These are phyloP conservation scores for Metschnikowia colocasiae DNA, from an alignment of 805 yeast genomes.

Conservation along the genomic window DNA sequence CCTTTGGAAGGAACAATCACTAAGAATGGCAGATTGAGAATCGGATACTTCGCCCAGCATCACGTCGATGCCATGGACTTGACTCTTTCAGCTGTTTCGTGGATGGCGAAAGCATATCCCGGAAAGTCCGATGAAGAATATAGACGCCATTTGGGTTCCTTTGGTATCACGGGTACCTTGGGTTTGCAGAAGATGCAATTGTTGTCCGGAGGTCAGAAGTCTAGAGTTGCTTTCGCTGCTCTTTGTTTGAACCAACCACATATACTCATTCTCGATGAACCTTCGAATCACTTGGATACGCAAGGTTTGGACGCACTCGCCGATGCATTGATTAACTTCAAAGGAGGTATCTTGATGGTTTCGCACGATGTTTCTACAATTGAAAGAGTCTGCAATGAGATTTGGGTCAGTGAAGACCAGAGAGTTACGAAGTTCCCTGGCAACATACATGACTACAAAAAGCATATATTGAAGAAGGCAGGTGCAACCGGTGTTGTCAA, in stretches of 20 bases:
- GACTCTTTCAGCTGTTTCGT: conserved; percentile 77
- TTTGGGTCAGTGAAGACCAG: conserved; percentile 92
- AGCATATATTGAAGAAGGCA: conserved; percentile 75
- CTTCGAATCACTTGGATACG: conserved; percentile 97
- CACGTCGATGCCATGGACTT: conserved; percentile 98
- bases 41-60: conserved; percentile 97
- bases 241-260: conserved; percentile 88
- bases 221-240: conserved; percentile 97
- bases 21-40: conserved; percentile 79
- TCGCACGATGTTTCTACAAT: conserved; percentile 95
- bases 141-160: conserved; percentile 92
- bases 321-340: conserved; percentile 79
- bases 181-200: conserved; percentile 88
- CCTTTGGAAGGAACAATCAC: conserved; percentile 80
- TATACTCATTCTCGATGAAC: conserved; percentile 90
- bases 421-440: conserved; percentile 78
- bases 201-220: conserved; percentile 96
- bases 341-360: conserved; percentile 97
- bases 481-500: conserved; percentile 88
- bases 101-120: conserved; percentile 88
- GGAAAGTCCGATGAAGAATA: conserved; percentile 96
- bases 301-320: conserved; percentile 95
- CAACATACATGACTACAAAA: conserved; percentile 81
- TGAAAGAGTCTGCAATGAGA: conserved; percentile 83
- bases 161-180: conserved; percentile 92